A percentile compares a stretch with the other conserved stretches of the same genome.
These are phyloP conservation scores for Odonthalia washingtoniensis DNA, from an alignment of 31 red algal genomes.

Conservation along the genomic window DNA sequence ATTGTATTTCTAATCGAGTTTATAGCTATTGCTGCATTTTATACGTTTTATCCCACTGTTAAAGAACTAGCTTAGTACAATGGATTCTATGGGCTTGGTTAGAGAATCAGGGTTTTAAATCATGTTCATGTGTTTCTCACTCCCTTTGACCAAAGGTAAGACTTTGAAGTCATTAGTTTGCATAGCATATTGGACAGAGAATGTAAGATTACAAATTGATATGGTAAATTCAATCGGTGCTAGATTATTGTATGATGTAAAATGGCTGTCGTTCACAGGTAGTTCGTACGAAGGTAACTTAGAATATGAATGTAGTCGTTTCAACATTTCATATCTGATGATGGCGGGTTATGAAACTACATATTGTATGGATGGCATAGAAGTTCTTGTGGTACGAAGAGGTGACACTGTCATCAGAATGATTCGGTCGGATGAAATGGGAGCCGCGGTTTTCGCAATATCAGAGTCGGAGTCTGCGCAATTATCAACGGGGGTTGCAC, in stretches of 20 bases:
- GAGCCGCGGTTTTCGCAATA: not conserved
- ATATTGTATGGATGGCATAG: not conserved
- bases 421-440: not conserved
- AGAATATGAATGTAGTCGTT: not conserved
- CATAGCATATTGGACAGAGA: not conserved
- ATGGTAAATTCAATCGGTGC: not conserved
- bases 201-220: not conserved
- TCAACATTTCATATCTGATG: not conserved
- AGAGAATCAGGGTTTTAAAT: not conserved
- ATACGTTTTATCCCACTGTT: too few relatives aligned
- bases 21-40: too few relatives aligned
- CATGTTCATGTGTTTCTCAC: not conserved
- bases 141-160: not conserved
- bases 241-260: not conserved
- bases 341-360: not conserved
- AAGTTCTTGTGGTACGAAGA: not conserved
- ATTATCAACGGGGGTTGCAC: not conserved
- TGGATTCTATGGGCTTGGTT: not conserved
- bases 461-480: not conserved
- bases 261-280: not conserved
- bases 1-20: too few relatives aligned
- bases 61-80: not conserved
- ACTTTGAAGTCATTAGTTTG: not conserved
- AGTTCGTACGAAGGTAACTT: not conserved
- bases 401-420: not conserved